phyloP scores from a whole-genome alignment of 2,329 filamentous ascomycete genomes.

The Sporothrix globosa region DNA sequence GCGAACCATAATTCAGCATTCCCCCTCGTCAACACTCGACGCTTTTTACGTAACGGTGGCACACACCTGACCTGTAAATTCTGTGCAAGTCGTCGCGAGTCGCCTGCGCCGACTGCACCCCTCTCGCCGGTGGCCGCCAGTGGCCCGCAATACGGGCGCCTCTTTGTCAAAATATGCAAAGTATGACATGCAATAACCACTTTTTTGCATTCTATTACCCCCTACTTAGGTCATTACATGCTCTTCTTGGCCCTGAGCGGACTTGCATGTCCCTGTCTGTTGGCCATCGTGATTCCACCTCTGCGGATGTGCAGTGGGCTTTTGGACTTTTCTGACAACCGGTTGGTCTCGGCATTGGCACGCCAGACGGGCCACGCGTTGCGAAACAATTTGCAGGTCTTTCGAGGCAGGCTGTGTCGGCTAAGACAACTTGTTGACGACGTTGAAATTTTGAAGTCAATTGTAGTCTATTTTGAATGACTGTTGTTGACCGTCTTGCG shows the following conservation, averaged over 20 bases:
- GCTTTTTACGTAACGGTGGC: conserved; percentile 26
- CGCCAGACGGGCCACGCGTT: conserved; percentile 21
- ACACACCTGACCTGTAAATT: conserved; percentile 24
- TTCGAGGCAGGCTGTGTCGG: not conserved
- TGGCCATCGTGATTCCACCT: not conserved
- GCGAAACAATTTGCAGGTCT: conserved; percentile 5
- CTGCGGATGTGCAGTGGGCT: not conserved
- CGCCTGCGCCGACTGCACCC: not conserved
- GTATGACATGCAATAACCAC: conserved; percentile 25
- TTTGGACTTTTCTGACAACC: not conserved
- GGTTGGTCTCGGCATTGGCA: conserved; percentile 29
- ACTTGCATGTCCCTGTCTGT: not conserved
- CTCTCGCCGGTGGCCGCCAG: not conserved
- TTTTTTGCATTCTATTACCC: conserved; percentile 8
- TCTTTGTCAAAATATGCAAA: conserved; percentile 29
- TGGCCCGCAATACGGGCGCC: not conserved
- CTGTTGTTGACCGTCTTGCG: conserved; percentile 11
- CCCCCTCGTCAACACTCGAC: not conserved
- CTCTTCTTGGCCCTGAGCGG: not conserved
- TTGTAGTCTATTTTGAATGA: not conserved
- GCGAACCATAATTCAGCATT: not conserved
- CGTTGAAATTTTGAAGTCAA: not conserved
- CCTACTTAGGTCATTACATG: conserved; percentile 5
- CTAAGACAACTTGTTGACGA: not conserved
- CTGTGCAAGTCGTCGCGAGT: not conserved